These are phyloP conservation scores for Fusarium anguioides DNA, from an alignment of 2,329 filamentous ascomycete genomes.

Conservation along the genomic window DNA sequence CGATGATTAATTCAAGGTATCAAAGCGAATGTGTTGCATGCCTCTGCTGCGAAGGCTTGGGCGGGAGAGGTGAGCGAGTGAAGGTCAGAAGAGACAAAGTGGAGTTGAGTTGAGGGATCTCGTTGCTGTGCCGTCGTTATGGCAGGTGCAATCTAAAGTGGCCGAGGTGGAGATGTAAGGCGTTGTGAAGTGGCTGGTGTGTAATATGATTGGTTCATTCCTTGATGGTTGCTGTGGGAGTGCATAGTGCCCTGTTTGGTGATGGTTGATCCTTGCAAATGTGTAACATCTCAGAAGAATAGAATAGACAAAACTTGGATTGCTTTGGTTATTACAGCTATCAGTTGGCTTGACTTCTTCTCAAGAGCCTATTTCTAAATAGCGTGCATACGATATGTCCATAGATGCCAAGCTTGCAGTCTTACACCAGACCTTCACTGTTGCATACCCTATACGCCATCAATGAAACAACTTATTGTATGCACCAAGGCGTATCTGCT, in stretches of 20 bases:
- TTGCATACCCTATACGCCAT: background rate
- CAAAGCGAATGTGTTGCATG: constrained; percentile 35
- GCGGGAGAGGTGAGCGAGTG: constrained; percentile 1
- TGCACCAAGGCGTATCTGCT: too few species aligned
- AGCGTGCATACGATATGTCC: background rate
- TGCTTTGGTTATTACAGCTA: background rate
- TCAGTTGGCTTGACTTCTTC: background rate
- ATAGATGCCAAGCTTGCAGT: too few species aligned
- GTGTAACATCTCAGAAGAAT: background rate
- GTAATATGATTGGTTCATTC: constrained; percentile 15
- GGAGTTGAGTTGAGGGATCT: constrained; percentile 26
- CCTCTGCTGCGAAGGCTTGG: constrained; percentile 28
- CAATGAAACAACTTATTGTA: too few species aligned
- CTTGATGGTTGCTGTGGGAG: constrained; percentile 31
- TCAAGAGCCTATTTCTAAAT: background rate
- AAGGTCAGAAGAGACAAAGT: constrained; percentile 30
- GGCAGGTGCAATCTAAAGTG: constrained; percentile 21
- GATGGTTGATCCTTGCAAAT: background rate
- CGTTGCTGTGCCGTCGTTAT: constrained; percentile 42
- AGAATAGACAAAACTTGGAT: background rate
- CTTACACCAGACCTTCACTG: background rate
- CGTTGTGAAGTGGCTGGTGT: constrained; percentile 21
- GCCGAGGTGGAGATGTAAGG: constrained; percentile 8
- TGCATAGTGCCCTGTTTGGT: constrained; percentile 20
- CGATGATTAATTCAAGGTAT: constrained; percentile 11